Evolutionary conservation across 257 asterid genomes (phyloP).

Genomic region (Osmanthus fragrans): DNA sequence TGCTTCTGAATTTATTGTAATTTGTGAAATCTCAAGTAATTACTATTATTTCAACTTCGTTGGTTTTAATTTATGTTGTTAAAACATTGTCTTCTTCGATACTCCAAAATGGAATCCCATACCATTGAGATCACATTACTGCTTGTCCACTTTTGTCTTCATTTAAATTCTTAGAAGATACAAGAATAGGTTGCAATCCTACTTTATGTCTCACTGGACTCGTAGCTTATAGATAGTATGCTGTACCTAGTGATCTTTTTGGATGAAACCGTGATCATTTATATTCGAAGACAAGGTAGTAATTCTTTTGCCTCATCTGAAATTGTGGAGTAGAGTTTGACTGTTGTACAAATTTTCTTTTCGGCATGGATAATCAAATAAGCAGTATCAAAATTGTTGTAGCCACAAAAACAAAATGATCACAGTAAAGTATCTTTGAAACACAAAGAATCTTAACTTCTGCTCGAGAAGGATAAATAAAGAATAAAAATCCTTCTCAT

Average conservation of each 20-base stretch:
- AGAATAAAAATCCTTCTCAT: not conserved
- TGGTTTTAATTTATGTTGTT: not conserved
- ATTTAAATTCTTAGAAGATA: not conserved
- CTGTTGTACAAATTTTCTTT: not conserved
- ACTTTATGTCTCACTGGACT: not conserved
- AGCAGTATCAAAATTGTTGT: not conserved
- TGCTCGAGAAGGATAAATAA: not conserved
- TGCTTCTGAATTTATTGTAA: not conserved
- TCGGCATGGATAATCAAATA: not conserved
- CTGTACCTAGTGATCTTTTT: not conserved
- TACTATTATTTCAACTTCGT: not conserved
- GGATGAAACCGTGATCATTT: not conserved
- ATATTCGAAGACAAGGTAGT: not conserved
- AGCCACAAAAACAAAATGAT: not conserved
- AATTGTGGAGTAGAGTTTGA: not conserved
- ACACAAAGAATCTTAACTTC: not conserved
- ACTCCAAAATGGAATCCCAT: not conserved
- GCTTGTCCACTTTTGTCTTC: not conserved
- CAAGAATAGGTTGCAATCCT: not conserved
- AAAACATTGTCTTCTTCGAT: not conserved
- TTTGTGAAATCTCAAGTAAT: not conserved
- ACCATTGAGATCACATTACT: not conserved
- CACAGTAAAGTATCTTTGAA: not conserved
- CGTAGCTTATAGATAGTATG: not conserved
- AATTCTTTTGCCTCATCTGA: not conserved